Conservation (phyloP, 805 yeast species). For the Dipodascus albidus region DNA sequence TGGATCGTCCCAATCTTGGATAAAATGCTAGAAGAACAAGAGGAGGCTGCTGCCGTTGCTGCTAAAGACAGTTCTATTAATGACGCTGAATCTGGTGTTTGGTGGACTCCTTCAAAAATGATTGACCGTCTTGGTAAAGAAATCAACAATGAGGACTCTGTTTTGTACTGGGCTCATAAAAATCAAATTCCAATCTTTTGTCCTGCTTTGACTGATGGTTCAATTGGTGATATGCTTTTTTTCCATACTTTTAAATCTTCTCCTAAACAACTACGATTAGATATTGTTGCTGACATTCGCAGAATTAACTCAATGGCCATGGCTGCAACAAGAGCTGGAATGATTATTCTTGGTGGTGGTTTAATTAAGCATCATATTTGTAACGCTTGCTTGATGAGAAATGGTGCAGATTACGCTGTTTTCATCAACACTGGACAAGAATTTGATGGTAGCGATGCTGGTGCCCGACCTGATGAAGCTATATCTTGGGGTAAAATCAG, state of each 20-base stretch:
- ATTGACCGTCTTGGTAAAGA: conserved; percentile 93
- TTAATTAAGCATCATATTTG: conserved; percentile 93
- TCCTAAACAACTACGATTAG: conserved; percentile 80
- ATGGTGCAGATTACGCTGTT: conserved; percentile 97
- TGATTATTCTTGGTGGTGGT: conserved; percentile 95
- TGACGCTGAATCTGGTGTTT: conserved; percentile 48
- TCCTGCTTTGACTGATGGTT: conserved; percentile 96
- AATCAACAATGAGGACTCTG: conserved; percentile 86
- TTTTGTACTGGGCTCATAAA: conserved; percentile 96
- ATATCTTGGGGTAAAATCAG: conserved; percentile 98
- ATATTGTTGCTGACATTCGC: conserved; percentile 90
- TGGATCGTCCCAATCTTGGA: conserved; percentile 96
- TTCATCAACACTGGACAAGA: conserved; percentile 97
- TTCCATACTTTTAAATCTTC: conserved; percentile 96
- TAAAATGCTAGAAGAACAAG: conserved; percentile 80
- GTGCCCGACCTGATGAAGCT: conserved; percentile 98
- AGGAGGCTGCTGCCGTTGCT: conserved; percentile 41
- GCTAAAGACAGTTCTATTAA: conserved; percentile 35
- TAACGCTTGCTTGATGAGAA: conserved; percentile 97
- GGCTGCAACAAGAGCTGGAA: conserved; percentile 91
- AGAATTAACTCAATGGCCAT: conserved; percentile 84
- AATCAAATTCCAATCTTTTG: conserved; percentile 93
- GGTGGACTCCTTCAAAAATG: conserved; percentile 91
- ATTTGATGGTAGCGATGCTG: conserved; percentile 98
- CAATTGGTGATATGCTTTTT: conserved; percentile 97